Base-by-base conservation (phyloP, 192 early-diverging fungal genomes). In the Gonapodya sp. region DNA sequence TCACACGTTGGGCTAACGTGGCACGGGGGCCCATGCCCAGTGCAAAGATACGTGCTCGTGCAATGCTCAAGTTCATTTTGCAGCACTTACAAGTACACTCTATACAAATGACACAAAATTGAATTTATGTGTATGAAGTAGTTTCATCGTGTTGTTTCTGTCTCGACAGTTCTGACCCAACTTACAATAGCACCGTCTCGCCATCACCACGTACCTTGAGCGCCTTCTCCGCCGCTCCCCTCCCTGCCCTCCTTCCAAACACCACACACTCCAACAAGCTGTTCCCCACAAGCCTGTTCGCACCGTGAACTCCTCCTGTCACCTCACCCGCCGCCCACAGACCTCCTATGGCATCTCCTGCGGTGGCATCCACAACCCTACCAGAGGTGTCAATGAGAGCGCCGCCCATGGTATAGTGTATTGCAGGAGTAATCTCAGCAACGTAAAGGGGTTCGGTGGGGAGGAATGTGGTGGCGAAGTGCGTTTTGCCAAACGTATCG, bases 241-340 rank as follows among this genome's bases (percentile, higher is more conserved):
- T 77, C 18, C 75, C 75, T 18, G 30, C 34, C 75, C 75, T 78
- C 18, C 86, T 72, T 32, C 86, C 86, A 81, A 85, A 87, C 36
- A 87, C 86, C 24, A 86, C 86, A 84, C 86, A 88, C 35, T 85
- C 84, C 30, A 87, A 80, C 74, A 87, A 80, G 1, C 83, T 86
- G 73, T 87, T 87, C 73, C 86, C 86, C 1, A 84, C 86, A 18
- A 87, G 80, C 32, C 86, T 34, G 79, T 87, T 87, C 35, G 24
- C 79, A 36, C 86, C 86, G 79, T 87, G 86, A 1, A 82, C 79
- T 1, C 86, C 86, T 35, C 84, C 80, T 32, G 83, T 78, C 31
- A 86, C 86, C 79, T 87, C 86, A 31, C 86, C 86, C 37, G 87
- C 87, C n/a, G 73, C 79, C 64, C 79, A 87, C 78, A 87, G 73